Percentiles rank a stretch among this genome's conserved stretches.
Conservation (phyloP, 2,329 filamentous ascomycete species). For the Emmonsiellopsis sp. region DNA sequence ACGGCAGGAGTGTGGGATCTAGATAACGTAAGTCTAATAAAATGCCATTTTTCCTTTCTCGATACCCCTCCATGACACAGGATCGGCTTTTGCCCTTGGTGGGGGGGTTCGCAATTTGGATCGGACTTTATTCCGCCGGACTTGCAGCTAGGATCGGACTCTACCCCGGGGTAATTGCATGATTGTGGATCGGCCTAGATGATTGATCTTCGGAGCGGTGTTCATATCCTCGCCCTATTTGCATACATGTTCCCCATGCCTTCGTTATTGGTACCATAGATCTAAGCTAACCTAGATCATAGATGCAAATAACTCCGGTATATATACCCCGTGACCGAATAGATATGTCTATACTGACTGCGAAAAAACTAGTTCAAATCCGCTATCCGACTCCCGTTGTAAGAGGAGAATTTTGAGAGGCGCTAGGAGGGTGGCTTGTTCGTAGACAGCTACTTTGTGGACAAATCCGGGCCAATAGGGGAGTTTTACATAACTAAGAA, state of each 20-base stretch:
- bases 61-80: background rate
- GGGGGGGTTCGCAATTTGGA: background rate
- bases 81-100: background rate
- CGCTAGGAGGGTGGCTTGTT: too few relatives aligned
- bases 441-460: too few relatives aligned
- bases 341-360: background rate
- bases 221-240: background rate
- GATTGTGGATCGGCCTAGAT: too few relatives aligned
- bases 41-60: slow-evolving; percentile 12
- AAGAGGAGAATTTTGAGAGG: background rate
- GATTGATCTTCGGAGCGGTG: background rate
- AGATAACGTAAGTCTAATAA: slow-evolving; percentile 46
- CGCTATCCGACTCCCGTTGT: slow-evolving; percentile 3
- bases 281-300: background rate
- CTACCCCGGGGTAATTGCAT: too few relatives aligned
- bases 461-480: too few relatives aligned
- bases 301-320: slow-evolving; percentile 11
- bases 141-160: background rate
- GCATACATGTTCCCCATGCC: background rate
- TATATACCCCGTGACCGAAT: background rate
- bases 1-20: slow-evolving; percentile 71
- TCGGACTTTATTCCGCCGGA: background rate
- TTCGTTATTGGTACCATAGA: background rate
- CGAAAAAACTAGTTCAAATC: slow-evolving; percentile 7
- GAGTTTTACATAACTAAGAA: too few relatives aligned